phyloP scores from a whole-genome alignment of 257 asterid genomes.

The Linderniella brevidens region DNA sequence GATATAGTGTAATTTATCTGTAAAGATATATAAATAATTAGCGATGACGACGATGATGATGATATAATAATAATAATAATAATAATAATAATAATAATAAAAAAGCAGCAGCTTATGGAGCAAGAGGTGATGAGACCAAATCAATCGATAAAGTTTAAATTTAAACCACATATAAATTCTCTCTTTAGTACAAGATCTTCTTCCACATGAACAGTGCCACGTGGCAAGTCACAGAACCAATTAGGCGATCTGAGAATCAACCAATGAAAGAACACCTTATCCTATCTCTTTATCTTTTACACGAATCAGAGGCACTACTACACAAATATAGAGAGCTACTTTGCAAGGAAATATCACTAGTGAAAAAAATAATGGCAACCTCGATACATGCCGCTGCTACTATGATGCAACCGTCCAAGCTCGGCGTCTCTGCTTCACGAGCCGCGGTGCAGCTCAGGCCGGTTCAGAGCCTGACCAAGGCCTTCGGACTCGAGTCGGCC shows the following conservation, averaged over 20 bases:
- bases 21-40: no score
- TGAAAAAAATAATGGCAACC: constrained; percentile 46
- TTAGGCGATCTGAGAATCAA: constrained; percentile 1
- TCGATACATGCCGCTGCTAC: constrained; percentile 89
- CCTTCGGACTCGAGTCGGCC: constrained; percentile 60
- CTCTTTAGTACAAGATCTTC: no score
- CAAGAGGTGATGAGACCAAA: no score
- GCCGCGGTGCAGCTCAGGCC: constrained; percentile 44
- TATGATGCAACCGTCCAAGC: constrained; percentile 66
- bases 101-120: no score
- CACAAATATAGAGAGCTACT: no score
- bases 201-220: not conserved
- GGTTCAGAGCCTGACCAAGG: constrained; percentile 27
- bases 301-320: no score
- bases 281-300: constrained; percentile 68
- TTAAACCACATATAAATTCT: no score
- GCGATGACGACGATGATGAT: no score
- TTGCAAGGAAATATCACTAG: constrained; percentile 13
- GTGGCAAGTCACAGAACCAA: not conserved
- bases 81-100: no score
- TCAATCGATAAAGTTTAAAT: no score
- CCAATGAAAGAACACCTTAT: constrained; percentile 56
- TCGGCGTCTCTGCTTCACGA: constrained; percentile 42
- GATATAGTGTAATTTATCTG: no score
- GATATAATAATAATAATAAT: no score